A percentile compares a stretch with the other conserved stretches of the same genome.
These are phyloP conservation scores for Aspergillus bertholletiae DNA, from an alignment of 495 filamentous ascomycete species.

Conservation along the genomic window DNA sequence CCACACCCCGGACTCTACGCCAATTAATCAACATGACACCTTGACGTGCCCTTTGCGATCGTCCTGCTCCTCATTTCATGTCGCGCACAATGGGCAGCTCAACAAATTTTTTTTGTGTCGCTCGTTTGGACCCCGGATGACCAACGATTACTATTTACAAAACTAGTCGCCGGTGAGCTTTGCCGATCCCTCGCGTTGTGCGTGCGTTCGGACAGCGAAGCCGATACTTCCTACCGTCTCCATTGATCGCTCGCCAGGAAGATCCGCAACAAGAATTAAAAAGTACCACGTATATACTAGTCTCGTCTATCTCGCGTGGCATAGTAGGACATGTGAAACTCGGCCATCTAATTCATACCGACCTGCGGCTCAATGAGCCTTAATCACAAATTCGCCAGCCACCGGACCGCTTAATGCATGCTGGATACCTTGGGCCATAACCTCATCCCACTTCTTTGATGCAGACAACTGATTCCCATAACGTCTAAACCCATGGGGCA, in stretches of 20 bases:
- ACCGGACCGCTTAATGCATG: conserved; percentile 35
- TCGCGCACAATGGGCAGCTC: neutral
- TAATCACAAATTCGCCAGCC: conserved; percentile 29
- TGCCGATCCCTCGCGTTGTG: neutral
- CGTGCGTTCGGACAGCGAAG: neutral
- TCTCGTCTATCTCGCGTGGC: neutral
- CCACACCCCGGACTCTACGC: neutral
- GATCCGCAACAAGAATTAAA: neutral
- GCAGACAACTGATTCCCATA: conserved; percentile 30
- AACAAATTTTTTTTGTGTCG: too few relatives aligned
- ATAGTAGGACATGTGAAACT: too few relatives aligned
- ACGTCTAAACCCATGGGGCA: conserved; percentile 46
- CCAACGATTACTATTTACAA: neutral
- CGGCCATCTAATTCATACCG: too few relatives aligned
- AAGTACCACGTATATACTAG: neutral
- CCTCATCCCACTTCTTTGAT: conserved; percentile 38
- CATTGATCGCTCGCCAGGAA: neutral
- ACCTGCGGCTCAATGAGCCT: conserved; percentile 18
- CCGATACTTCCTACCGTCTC: neutral
- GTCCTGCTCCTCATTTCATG: neutral
- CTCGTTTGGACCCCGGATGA: too few relatives aligned
- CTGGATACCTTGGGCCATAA: conserved; percentile 36
- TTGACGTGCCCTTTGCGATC: neutral
- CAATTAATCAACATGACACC: conserved; percentile 2
- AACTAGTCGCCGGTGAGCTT: too few relatives aligned